phyloP scores from a whole-genome alignment of 345 rosid genomes.

The Cardamine occulta region DNA sequence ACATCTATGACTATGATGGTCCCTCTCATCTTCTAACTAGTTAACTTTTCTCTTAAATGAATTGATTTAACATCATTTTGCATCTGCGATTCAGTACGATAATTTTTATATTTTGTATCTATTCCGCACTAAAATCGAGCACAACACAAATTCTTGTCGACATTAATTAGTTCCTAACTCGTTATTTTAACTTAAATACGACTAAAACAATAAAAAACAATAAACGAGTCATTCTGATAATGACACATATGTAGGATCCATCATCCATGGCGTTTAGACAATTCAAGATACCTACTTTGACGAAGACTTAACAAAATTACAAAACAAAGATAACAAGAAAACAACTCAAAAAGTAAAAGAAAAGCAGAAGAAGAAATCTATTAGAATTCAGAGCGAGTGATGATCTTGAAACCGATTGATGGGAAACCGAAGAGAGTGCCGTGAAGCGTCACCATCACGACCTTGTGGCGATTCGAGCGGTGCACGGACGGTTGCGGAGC shows the following conservation, averaged over 20 bases:
- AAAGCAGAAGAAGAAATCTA: slow-evolving; percentile 26
- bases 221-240: slow-evolving; percentile 23
- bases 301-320: slow-evolving; percentile 1
- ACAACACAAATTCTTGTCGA: not conserved
- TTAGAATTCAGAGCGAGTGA: slow-evolving; percentile 30
- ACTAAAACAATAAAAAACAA: slow-evolving; percentile 7
- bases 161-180: not conserved
- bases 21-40: slow-evolving; percentile 34
- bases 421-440: slow-evolving; percentile 48
- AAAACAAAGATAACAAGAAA: slow-evolving; percentile 21
- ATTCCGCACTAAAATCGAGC: slow-evolving; percentile 12
- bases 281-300: slow-evolving; percentile 30
- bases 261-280: slow-evolving; percentile 44
- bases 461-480: slow-evolving; percentile 53
- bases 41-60: slow-evolving; percentile 34
- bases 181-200: slow-evolving; percentile 12
- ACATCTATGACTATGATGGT: slow-evolving; percentile 27
- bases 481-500: slow-evolving; percentile 34
- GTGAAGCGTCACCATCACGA: slow-evolving; percentile 54
- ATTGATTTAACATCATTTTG: slow-evolving; percentile 23
- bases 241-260: slow-evolving; percentile 18
- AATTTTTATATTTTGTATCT: slow-evolving; percentile 7
- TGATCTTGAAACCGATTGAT: slow-evolving; percentile 71
- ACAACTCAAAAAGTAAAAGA: slow-evolving; percentile 28
- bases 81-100: slow-evolving; percentile 38